Evolutionary conservation across 2,329 filamentous ascomycete genomes (phyloP), one percentile per base, ranked within the genome.

Genomic region (Ilyonectria sp.): DNA sequence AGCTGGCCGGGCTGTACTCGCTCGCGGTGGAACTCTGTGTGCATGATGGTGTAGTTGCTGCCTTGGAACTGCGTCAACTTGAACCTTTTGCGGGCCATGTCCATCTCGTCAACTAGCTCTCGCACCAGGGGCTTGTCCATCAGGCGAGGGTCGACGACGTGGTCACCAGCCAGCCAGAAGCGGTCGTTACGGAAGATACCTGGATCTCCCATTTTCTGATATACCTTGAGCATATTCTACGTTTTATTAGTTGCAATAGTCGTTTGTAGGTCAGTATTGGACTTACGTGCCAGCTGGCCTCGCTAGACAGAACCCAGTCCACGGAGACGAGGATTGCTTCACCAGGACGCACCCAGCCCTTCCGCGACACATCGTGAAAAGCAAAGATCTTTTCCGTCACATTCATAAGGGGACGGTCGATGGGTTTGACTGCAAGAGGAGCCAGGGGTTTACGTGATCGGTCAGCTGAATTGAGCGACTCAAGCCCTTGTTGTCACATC

Each of bases 111-210:
- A 5, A 85, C 77, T n/a, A 85, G 74, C 13, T 67, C 72, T 63
- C 79, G 73, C 37, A 82, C 75, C 33, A 77, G 71, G 1, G 83
- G 81, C 1, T 72, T 65, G 15, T 80, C 65, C n/a, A 79, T 79
- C 8, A 81, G 72, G 1, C 82, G 77, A 2, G 85, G 84, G 59
- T 86, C 83, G 4, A 86, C 83, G 4, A 82, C 78, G 67, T 86
- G 84, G 69, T 86, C 85, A 2, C 82, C 82, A 0, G 84, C 84
- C 6, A 87, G 78, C 85, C 85, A 86, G 69, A 87, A 82, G 0
- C 85, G 76, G 67, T 86, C 84, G 59, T 86, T 87, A 9, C 85
- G 82, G 65, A 80, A 85, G n/a, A 85, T 82, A 4, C 80, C 79
- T 1, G 83, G 82, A 13, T 74, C 69, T 3, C 82, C 81, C 8